Percentiles rank a stretch among this genome's conserved stretches.
Evolutionary conservation across 2,329 filamentous ascomycete species (phyloP).

Genomic region (Tolypocladium tropicale): DNA sequence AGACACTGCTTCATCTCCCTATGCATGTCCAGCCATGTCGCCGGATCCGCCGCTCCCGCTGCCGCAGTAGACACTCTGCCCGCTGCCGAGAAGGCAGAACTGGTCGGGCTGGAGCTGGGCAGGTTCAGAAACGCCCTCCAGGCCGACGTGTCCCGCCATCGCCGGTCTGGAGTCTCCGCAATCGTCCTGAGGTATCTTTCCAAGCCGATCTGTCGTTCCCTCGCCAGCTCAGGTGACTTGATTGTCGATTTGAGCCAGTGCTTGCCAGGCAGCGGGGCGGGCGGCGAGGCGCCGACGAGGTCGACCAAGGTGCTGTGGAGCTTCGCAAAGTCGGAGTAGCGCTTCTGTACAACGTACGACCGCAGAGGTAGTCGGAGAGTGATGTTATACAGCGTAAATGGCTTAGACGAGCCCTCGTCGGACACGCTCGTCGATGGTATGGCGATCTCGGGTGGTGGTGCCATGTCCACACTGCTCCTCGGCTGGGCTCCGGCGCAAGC

Average conservation of each 20-base stretch:
- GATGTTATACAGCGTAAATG: conserved; percentile 71
- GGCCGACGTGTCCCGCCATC: conserved; percentile 63
- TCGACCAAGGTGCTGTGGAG: conserved; percentile 54
- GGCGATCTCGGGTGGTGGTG: conserved; percentile 55
- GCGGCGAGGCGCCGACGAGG: conserved; percentile 53
- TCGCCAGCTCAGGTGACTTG: conserved; percentile 57
- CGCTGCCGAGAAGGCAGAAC: conserved; percentile 36
- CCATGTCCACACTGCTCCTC: conserved; percentile 32
- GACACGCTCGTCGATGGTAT: conserved; percentile 56
- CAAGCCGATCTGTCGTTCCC: conserved; percentile 56
- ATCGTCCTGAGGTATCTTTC: conserved; percentile 65
- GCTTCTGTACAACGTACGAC: conserved; percentile 66
- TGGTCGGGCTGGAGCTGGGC: conserved; percentile 38
- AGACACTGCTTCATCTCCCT: conserved; percentile 57
- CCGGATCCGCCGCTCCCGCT: conserved; percentile 42
- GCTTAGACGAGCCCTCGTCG: conserved; percentile 42
- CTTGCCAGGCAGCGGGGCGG: conserved; percentile 58
- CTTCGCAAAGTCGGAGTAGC: conserved; percentile 68
- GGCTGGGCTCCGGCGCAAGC: neutral
- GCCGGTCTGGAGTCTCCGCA: conserved; percentile 59
- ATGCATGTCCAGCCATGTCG: conserved; percentile 69
- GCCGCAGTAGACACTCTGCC: conserved; percentile 30
- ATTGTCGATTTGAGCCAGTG: conserved; percentile 69
- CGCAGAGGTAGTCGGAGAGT: conserved; percentile 66
- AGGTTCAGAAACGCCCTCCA: conserved; percentile 70